Evolutionary conservation across 257 asterid genomes (phyloP).

Genomic region (Ophiorrhiza pumila): DNA sequence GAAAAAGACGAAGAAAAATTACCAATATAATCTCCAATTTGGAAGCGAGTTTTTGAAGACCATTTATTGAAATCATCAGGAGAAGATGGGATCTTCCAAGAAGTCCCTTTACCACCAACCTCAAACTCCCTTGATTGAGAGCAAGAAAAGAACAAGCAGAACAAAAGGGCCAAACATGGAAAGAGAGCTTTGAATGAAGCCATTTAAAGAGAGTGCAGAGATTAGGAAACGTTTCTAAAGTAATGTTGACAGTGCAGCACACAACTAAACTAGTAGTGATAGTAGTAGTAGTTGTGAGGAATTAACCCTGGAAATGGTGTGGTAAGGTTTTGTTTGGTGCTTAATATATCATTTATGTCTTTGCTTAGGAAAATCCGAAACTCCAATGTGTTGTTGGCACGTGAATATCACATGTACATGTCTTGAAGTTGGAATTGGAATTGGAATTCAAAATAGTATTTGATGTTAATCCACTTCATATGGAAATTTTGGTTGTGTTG

Average conservation of each 20-base stretch:
- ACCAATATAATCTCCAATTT: slow-evolving; percentile 62
- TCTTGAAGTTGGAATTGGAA: not conserved
- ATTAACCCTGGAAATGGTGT: not conserved
- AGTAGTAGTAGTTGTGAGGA: no score
- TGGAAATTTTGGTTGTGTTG: not conserved
- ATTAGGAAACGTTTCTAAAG: not conserved
- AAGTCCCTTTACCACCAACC: slow-evolving; percentile 32
- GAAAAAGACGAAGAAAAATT: not conserved
- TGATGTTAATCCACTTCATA: not conserved
- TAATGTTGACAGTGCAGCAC: no score
- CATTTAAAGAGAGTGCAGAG: slow-evolving; percentile 23
- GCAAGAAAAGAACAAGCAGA: slow-evolving; percentile 19
- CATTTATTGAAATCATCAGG: slow-evolving; percentile 41
- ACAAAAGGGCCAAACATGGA: slow-evolving; percentile 20
- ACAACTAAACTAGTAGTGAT: no score
- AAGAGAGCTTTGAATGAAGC: slow-evolving; percentile 27
- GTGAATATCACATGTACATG: not conserved
- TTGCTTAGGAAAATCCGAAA: slow-evolving; percentile 19
- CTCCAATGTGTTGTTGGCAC: not conserved
- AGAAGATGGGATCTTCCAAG: slow-evolving; percentile 58
- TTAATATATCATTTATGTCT: not conserved
- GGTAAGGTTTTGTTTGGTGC: no score
- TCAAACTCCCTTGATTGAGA: slow-evolving; percentile 38
- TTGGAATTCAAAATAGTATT: no score
- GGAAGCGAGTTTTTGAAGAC: slow-evolving; percentile 47